Evolutionary conservation across 768 basidiomycete species (phyloP).

Genomic region (Suillus tomentosus): DNA sequence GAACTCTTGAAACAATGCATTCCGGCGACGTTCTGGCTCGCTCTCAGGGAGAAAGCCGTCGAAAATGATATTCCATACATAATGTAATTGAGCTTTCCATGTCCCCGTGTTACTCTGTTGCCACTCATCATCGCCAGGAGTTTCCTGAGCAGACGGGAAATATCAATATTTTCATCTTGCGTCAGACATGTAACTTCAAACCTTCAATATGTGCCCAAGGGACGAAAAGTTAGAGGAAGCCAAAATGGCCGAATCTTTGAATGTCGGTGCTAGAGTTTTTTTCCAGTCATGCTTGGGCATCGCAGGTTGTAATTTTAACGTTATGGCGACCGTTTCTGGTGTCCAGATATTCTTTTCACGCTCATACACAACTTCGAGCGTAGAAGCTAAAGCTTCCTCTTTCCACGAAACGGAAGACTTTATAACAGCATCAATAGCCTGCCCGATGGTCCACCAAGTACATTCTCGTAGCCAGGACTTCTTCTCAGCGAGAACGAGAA

Average conservation of each 20-base stretch:
- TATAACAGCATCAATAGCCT: constrained; percentile 62
- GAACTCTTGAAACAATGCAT: constrained; percentile 85
- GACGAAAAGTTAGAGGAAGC: constrained; percentile 68
- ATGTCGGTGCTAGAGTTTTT: constrained; percentile 62
- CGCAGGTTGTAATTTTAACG: constrained; percentile 65
- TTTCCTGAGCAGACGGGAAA: constrained; percentile 47
- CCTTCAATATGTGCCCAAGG: constrained; percentile 82
- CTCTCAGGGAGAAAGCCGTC: constrained; percentile 66
- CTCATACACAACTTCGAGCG: constrained; percentile 53
- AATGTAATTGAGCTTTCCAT: constrained; percentile 92
- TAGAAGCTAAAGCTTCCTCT: constrained; percentile 54
- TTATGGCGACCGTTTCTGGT: constrained; percentile 85
- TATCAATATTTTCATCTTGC: constrained; percentile 14
- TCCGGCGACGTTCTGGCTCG: constrained; percentile 34
- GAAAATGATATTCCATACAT: constrained; percentile 85
- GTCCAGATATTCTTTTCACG: constrained; percentile 55
- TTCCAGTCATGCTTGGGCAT: constrained; percentile 71
- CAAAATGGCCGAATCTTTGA: constrained; percentile 75
- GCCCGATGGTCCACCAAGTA: constrained; percentile 80
- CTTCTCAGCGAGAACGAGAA: constrained; percentile 72
- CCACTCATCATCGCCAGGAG: constrained; percentile 51
- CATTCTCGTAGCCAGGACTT: constrained; percentile 93
- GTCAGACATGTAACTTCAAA: constrained; percentile 30
- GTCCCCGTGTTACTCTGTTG: constrained; percentile 53
- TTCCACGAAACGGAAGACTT: constrained; percentile 71